Percentiles rank a stretch among this genome's conserved stretches.
These are phyloP conservation scores for Emergomyces orientalis DNA, from an alignment of 2,329 filamentous ascomycete genomes.

Conservation along the genomic window DNA sequence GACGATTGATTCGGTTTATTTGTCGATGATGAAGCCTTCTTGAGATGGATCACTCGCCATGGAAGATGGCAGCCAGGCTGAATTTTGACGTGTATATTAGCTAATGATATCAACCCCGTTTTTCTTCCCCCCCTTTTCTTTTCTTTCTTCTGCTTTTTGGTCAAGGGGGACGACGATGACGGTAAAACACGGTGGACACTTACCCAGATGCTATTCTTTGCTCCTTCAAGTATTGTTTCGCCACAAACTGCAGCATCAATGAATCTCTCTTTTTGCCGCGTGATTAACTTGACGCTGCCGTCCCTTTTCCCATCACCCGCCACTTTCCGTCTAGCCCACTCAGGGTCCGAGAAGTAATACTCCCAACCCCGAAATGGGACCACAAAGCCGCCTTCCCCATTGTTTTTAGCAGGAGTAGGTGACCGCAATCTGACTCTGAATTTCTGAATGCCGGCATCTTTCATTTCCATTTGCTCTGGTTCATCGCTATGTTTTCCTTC, in stretches of 20 bases:
- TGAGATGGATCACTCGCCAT: constrained; percentile 33
- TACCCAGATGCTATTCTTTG: constrained; percentile 27
- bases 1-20: constrained; percentile 22
- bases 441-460: constrained; percentile 25
- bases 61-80: constrained; percentile 35
- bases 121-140: no score
- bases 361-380: constrained; percentile 35
- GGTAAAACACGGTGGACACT: constrained; percentile 13
- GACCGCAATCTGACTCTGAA: constrained; percentile 33
- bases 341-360: constrained; percentile 34
- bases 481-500: not conserved
- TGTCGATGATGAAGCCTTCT: constrained; percentile 20
- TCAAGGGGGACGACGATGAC: no score
- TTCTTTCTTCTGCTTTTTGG: not conserved
- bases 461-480: not conserved
- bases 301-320: constrained; percentile 10
- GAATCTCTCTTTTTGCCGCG: constrained; percentile 15
- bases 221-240: constrained; percentile 24
- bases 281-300: not conserved
- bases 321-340: constrained; percentile 14
- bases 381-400: constrained; percentile 30
- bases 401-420: constrained; percentile 25
- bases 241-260: constrained; percentile 31
- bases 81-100: not conserved
- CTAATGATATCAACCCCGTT: not conserved